Evolutionary conservation across 169 alveolate species (phyloP).

Genomic region (Cryptosporidium canis): DNA sequence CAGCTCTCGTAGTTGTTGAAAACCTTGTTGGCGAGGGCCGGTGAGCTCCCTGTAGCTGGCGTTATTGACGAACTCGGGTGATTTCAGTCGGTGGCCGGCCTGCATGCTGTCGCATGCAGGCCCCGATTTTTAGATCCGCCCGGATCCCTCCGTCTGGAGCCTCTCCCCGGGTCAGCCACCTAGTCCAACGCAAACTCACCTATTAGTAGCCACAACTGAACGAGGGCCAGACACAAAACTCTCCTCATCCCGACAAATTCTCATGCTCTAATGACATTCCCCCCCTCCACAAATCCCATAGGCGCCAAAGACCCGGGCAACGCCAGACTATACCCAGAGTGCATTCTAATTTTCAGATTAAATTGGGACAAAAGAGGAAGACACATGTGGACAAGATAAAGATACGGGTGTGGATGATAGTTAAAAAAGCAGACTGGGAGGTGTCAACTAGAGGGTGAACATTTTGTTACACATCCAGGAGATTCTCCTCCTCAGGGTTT

Average conservation of each 20-base stretch:
- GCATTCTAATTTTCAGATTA: neutral
- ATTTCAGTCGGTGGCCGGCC: too few relatives aligned
- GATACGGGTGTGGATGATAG: neutral
- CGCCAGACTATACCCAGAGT: neutral
- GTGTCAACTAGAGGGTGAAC: neutral
- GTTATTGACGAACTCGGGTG: too few relatives aligned
- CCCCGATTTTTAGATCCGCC: neutral
- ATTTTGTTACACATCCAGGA: constrained; percentile 50
- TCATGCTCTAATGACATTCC: neutral
- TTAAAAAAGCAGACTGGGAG: neutral
- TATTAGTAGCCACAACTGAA: neutral
- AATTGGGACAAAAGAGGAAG: neutral
- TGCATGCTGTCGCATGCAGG: too few relatives aligned
- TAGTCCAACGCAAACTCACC: neutral
- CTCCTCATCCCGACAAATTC: neutral
- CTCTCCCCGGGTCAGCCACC: neutral
- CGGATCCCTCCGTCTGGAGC: neutral
- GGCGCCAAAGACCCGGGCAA: neutral
- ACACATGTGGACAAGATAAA: neutral
- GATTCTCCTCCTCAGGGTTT: neutral
- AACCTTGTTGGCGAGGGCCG: neutral
- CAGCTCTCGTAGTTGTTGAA: constrained; percentile 34
- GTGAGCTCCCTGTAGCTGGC: neutral
- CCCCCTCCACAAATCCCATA: neutral
- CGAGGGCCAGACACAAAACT: neutral